Evolutionary conservation across 257 asterid genomes (phyloP), one percentile per base, ranked within the genome.

Genomic region (Salvia hispanica): DNA sequence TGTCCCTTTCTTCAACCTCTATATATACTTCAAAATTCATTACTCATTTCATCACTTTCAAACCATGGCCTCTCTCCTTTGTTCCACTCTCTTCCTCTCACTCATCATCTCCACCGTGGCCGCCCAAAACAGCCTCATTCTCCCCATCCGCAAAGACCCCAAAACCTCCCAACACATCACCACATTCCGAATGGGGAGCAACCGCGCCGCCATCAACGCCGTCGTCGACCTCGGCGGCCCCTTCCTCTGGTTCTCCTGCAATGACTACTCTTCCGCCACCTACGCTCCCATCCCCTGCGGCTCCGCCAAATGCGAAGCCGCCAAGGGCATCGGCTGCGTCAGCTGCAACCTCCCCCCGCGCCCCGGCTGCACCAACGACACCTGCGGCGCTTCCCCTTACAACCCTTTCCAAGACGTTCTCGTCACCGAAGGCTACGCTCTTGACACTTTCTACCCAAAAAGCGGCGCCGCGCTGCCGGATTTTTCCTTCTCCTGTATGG

Each of bases 321-420:
- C 75, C 9, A 62, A 25, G 31, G 73, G 76, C 0, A 6, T 28
- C 15, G 86, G 86, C 15, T 82, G 86, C 68, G 0, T 73, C 4
- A 31, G 74, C 16, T 79, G 83, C 72, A 65, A 66, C 10, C 12
- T 18, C 40, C 73, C 83, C n/a, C 21, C 62, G 2, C 74, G 81
- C 9, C 86, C 86, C 37, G 84, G 84, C 16, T 82, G 86, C 82
- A 58, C 76, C 51, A 67, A 71, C 62, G 55, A 82, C 64, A 82
- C 84, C 0, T 82, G 84, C 48, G 77, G 73, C 14, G 66, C 80
- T 53, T 18, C 62, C 2, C 65, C 79, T 4, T 79, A 54, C 34
- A 82, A 82, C 55, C 87, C 87, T 0, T 82, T 62, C 69, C 42
- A 62, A 45, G 52, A 66, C 51, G 34, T 37, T 3, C 76, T 79